These are phyloP conservation scores for Perkinsus chesapeaki DNA, from an alignment of 169 alveolate genomes.

Conservation along the genomic window DNA sequence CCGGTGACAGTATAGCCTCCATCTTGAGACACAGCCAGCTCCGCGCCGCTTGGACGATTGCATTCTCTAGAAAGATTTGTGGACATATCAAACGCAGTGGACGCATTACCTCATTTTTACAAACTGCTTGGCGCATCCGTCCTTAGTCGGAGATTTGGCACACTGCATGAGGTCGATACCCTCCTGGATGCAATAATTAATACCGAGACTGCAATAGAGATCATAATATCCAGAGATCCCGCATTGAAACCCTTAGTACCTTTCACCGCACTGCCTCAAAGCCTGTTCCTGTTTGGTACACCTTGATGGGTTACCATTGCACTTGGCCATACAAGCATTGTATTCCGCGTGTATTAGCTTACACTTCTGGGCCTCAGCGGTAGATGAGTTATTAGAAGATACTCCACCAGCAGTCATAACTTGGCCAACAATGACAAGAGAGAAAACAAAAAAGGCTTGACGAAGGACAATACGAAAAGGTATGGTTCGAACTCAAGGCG, in stretches of 20 bases:
- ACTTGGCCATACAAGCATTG: neutral
- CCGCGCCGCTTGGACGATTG: neutral
- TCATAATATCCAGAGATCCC: neutral
- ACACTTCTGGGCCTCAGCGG: neutral
- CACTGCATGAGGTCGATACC: slow-evolving; percentile 1
- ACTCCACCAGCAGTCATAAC: neutral
- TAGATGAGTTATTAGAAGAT: neutral
- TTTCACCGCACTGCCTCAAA: neutral
- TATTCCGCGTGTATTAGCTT: neutral
- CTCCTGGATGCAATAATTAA: neutral
- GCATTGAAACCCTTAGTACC: neutral
- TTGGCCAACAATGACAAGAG: neutral
- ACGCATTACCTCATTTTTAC: neutral
- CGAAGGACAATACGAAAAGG: no score
- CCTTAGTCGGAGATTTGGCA: neutral
- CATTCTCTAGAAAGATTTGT: neutral
- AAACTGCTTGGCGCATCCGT: neutral
- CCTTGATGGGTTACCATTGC: neutral
- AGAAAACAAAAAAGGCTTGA: neutral
- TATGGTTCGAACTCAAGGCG: neutral
- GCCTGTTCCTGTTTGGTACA: neutral
- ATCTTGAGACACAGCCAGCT: neutral
- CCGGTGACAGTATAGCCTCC: neutral
- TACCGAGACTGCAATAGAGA: neutral
- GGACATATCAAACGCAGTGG: neutral